Conservation (phyloP, 2,329 filamentous ascomycete genomes). For the Cladophialophora yegresii region DNA sequence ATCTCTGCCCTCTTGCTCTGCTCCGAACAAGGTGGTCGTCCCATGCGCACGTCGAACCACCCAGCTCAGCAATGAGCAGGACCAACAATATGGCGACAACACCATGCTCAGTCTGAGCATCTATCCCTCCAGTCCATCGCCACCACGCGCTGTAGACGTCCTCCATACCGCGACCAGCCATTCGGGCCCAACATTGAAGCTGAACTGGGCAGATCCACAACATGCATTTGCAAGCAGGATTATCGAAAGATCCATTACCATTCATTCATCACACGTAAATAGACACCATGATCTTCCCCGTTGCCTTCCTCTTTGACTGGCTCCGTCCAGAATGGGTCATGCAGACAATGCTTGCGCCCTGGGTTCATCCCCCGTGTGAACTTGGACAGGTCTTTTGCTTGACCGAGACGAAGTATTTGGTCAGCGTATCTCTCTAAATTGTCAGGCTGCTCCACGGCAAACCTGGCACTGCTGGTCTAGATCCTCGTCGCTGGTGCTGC, state of each 20-base stretch:
- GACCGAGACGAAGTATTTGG: neutral
- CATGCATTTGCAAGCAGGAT: conserved; percentile 10
- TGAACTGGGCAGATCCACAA: neutral
- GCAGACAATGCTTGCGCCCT: neutral
- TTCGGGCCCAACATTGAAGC: neutral
- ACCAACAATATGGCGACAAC: neutral
- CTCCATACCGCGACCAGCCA: conserved; percentile 1
- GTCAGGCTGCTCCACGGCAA: neutral
- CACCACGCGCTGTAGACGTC: neutral
- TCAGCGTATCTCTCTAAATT: neutral
- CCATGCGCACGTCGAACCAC: neutral
- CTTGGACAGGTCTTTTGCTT: neutral
- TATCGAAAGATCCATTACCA: conserved; percentile 21
- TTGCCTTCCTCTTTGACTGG: conserved; percentile 4
- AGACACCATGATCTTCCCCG: conserved; percentile 5
- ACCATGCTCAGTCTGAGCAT: conserved; percentile 2
- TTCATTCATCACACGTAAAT: conserved; percentile 25
- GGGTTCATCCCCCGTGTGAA: neutral
- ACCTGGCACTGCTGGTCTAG: neutral
- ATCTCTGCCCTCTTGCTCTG: neutral
- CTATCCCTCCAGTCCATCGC: neutral
- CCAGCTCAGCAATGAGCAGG: neutral
- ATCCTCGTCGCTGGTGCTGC: neutral
- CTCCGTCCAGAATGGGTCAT: neutral
- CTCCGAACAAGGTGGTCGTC: neutral